Percentiles rank a stretch among this genome's conserved stretches.
These are phyloP conservation scores for Aureobasidium sp. DNA, from an alignment of 2,329 filamentous ascomycete species.

Conservation along the genomic window DNA sequence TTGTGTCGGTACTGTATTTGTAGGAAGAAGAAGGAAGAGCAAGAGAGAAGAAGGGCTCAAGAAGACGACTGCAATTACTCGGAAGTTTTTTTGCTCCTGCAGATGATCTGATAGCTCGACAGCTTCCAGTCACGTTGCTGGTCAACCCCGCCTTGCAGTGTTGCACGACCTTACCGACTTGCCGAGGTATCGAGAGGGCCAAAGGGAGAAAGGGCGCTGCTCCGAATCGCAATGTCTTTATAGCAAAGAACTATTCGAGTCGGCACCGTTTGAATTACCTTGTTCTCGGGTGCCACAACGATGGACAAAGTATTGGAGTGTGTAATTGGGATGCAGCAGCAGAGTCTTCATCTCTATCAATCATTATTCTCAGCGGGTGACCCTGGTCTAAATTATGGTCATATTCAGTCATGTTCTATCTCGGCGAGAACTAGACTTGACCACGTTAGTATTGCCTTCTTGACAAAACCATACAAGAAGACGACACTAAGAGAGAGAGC, in stretches of 20 bases:
- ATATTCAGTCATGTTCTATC: too few relatives aligned
- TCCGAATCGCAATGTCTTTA: neutral
- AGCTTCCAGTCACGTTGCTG: neutral
- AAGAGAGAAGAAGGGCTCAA: neutral
- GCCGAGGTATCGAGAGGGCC: slow-evolving; percentile 3
- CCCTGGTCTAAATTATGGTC: too few relatives aligned
- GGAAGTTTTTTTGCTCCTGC: neutral
- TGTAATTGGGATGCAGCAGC: too few relatives aligned
- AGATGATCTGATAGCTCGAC: slow-evolving; percentile 5
- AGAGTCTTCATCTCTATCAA: too few relatives aligned
- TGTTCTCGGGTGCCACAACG: too few relatives aligned
- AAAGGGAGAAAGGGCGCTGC: neutral
- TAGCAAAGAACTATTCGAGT: neutral
- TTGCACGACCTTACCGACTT: neutral
- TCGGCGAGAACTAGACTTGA: too few relatives aligned
- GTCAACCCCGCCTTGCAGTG: slow-evolving; percentile 4
- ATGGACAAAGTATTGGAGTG: too few relatives aligned
- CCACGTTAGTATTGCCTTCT: too few relatives aligned
- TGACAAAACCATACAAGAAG: too few relatives aligned
- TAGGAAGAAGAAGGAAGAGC: neutral
- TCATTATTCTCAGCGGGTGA: too few relatives aligned
- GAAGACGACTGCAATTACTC: neutral
- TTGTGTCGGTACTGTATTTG: neutral
- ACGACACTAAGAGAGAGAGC: too few relatives aligned
- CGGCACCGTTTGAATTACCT: too few relatives aligned